Evolutionary conservation across 2,329 filamentous ascomycete species (phyloP).

Genomic region (Aspergillus fructus): DNA sequence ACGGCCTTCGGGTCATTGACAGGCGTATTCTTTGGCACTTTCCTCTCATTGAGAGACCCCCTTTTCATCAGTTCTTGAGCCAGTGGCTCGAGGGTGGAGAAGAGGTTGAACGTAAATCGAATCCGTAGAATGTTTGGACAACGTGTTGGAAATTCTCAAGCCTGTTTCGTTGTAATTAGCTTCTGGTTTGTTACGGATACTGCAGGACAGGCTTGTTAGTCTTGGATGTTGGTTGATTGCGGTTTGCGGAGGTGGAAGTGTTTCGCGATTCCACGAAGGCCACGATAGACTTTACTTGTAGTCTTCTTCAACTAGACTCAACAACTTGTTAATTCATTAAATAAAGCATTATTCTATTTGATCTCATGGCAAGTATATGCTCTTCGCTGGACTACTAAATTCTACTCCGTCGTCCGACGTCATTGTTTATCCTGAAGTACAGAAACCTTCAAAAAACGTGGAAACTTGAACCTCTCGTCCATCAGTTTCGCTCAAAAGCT

Average conservation of each 20-base stretch:
- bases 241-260: neutral
- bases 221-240: neutral
- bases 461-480: neutral
- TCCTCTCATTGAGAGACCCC: slow-evolving; percentile 25
- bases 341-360: no score
- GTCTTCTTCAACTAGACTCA: no score
- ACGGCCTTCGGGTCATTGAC: slow-evolving; percentile 38
- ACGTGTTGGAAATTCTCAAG: no score
- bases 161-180: no score
- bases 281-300: no score
- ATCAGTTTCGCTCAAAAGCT: neutral
- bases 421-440: neutral
- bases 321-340: no score
- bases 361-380: no score
- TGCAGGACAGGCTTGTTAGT: no score
- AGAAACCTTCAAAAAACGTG: neutral
- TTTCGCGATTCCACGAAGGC: no score
- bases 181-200: no score
- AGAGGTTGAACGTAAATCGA: slow-evolving; percentile 18
- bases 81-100: slow-evolving; percentile 34
- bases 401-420: neutral
- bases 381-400: neutral
- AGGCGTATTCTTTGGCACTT: slow-evolving; percentile 42
- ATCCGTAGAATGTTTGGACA: no score
- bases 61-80: slow-evolving; percentile 37